Percentiles rank a stretch among this genome's conserved stretches.
Conservation (phyloP, 2,329 filamentous ascomycete species). For the Dothistroma pini region DNA sequence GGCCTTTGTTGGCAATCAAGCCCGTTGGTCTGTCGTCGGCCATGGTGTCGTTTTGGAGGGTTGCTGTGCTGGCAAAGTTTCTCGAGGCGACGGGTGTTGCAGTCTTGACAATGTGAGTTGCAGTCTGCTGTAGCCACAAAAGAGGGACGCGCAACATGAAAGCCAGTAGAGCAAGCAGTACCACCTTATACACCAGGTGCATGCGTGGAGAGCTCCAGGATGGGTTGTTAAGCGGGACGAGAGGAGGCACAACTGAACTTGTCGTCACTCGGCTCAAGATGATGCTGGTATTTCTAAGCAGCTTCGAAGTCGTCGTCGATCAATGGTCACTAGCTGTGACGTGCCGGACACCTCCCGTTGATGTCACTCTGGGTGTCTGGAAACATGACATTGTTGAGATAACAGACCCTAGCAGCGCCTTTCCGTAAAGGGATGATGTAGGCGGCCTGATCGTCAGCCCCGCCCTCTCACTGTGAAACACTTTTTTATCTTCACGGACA, state of each 20-base stretch:
- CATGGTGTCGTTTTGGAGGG: conserved; percentile 20
- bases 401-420: background rate
- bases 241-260: background rate
- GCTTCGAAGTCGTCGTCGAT: background rate
- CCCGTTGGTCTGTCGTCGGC: conserved; percentile 47
- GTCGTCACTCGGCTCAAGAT: background rate
- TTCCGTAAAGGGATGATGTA: background rate
- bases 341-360: background rate
- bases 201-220: conserved; percentile 4
- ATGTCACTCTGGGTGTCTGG: background rate
- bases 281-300: conserved; percentile 3
- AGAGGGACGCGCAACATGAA: conserved; percentile 30
- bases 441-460: background rate
- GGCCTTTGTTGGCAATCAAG: conserved; percentile 59
- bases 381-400: background rate
- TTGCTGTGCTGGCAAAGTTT: conserved; percentile 14
- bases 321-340: background rate
- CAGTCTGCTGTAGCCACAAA: conserved; percentile 27
- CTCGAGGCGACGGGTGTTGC: conserved; percentile 14
- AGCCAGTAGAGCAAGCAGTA: conserved; percentile 19
- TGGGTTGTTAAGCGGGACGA: background rate
- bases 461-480: background rate
- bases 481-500: background rate
- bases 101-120: conserved; percentile 22
- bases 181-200: conserved; percentile 17